Conservation (phyloP, 495 filamentous ascomycete genomes). For the Extremus antarcticus region DNA sequence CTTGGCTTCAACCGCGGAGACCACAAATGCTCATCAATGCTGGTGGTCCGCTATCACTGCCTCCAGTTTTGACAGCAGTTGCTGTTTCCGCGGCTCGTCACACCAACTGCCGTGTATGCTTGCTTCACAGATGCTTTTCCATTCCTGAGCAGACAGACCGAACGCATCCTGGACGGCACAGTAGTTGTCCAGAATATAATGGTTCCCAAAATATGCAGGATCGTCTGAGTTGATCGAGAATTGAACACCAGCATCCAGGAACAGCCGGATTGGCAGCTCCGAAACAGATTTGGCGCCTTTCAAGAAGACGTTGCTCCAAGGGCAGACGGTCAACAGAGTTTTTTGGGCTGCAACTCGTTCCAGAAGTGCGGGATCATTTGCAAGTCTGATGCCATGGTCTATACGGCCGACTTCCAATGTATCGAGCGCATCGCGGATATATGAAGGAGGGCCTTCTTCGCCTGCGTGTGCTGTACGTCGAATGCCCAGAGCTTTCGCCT, state of each 20-base stretch:
- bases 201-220: constrained; percentile 67
- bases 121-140: constrained; percentile 50
- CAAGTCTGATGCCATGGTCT: constrained; percentile 60
- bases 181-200: constrained; percentile 64
- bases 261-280: constrained; percentile 52
- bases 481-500: constrained; percentile 42
- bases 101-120: constrained; percentile 52
- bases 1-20: no score
- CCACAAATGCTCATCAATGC: background rate
- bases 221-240: constrained; percentile 45
- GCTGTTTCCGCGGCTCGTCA: background rate
- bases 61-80: background rate
- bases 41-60: background rate
- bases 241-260: constrained; percentile 48
- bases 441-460: constrained; percentile 60
- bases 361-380: constrained; percentile 51
- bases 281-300: constrained; percentile 44
- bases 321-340: constrained; percentile 58
- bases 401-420: constrained; percentile 48
- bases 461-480: constrained; percentile 60
- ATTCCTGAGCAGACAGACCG: constrained; percentile 48
- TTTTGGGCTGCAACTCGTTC: constrained; percentile 42
- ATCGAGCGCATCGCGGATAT: constrained; percentile 54
- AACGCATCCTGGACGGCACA: constrained; percentile 66
- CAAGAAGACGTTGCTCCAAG: constrained; percentile 60